Evolutionary conservation across 2,329 filamentous ascomycete genomes (phyloP), one percentile per base, ranked within the genome.

Genomic region (Septoria linicola): DNA sequence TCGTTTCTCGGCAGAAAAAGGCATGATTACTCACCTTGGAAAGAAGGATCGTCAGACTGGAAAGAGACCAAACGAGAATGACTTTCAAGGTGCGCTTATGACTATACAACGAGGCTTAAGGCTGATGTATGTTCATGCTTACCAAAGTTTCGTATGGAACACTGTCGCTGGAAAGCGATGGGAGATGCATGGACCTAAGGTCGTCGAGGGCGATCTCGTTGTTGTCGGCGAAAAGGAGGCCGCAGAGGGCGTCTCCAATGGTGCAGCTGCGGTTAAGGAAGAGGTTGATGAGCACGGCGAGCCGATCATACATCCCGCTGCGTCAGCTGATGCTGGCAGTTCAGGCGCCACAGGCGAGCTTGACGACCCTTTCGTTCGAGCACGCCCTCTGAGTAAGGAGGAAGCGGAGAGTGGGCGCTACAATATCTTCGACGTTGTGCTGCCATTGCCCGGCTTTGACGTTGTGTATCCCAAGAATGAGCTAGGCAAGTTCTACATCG

Each of bases 121-220:
- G 36, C 81, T 89, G 52, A 96, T 99, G 87, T 99, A 97, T 67
- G 85, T 96, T 13, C 93, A 99, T 69, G 92, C 93, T 4, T 97
- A 96, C 71, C 93, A 99, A 70, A 95, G 88, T 4, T 81, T 90
- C 31, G 84, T 99, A 7, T 99, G 92, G 92, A 99, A 99, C 72
- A 81, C 83, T 59, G 88, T 83, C 10, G 88, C 83, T 1, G 89
- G 88, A 59, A 83, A 86, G 61, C 86, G 93, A 40, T 95, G 89
- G 86, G 80, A 83, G 35, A 73, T 81, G 2, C 86, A 87, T 66
- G 90, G 91, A 43, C 71, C 77, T 53, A 79, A 78, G 48, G 88
- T 96, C 13, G 79, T 96, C 11, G 81, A 86, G 61, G 93, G 93
- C 25, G 93, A 99, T 68, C 80, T 99, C 8, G 83, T 96, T 36